Conservation (phyloP, 768 basidiomycete species). For the Podaxis carcinomalis region DNA sequence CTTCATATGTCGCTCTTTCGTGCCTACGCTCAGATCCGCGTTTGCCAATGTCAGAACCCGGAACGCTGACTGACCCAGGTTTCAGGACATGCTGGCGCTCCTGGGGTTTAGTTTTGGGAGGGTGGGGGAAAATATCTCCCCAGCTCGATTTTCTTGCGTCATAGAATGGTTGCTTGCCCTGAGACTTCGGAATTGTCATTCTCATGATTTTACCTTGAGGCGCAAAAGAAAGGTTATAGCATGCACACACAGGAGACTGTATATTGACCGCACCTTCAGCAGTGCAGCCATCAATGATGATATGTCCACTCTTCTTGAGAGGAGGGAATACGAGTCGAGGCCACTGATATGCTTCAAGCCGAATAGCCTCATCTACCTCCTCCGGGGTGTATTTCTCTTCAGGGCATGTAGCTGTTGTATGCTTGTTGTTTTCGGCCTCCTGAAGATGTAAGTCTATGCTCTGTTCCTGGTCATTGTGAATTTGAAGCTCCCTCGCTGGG, state of each 20-base stretch:
- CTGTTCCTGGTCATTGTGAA: conserved; percentile 30
- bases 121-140: conserved; percentile 95
- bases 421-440: conserved; percentile 2
- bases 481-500: conserved; percentile 35
- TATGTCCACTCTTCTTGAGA: conserved; percentile 85
- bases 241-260: not conserved
- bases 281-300: conserved; percentile 87
- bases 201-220: conserved; percentile 87
- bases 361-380: conserved; percentile 50
- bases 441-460: conserved; percentile 4
- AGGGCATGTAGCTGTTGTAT: not conserved
- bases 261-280: conserved; percentile 55
- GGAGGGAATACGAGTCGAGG: conserved; percentile 92
- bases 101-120: conserved; percentile 72
- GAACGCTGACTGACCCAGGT: not conserved
- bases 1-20: conserved; percentile 18
- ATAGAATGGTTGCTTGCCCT: conserved; percentile 93
- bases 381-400: conserved; percentile 9
- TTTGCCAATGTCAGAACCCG: conserved; percentile 50
- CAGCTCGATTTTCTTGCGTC: conserved; percentile 91
- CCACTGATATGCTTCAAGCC: conserved; percentile 81
- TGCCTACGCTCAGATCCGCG: conserved; percentile 18
- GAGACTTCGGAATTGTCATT: conserved; percentile 86
- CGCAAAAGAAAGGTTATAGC: not conserved
- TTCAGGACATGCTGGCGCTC: conserved; percentile 35